Conservation (phyloP, 2,329 filamentous ascomycete species). For the Esteya vermicola region DNA sequence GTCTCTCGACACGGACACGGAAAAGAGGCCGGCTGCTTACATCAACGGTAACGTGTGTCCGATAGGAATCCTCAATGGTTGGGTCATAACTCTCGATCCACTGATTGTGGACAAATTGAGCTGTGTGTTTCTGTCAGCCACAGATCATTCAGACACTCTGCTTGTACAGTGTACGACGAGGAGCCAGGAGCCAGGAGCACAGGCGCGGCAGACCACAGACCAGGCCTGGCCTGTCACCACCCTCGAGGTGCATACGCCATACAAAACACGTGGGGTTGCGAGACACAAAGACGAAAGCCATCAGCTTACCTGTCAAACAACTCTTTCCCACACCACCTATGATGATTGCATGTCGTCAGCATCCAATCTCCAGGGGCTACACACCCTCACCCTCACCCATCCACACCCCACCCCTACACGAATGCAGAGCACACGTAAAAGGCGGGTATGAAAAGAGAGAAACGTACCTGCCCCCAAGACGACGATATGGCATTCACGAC, state of each 20-base stretch:
- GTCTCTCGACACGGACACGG: too few species aligned
- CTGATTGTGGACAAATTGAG: slow-evolving; percentile 87
- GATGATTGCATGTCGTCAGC: neutral
- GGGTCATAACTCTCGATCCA: slow-evolving; percentile 84
- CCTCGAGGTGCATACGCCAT: too few species aligned
- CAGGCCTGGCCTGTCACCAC: too few species aligned
- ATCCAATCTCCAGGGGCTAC: too few species aligned
- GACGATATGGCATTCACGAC: slow-evolving; percentile 70
- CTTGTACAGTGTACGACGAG: too few species aligned
- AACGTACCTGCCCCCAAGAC: slow-evolving; percentile 65
- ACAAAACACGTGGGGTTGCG: too few species aligned
- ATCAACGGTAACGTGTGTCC: slow-evolving; percentile 67
- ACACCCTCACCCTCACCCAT: too few species aligned
- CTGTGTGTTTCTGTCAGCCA: slow-evolving; percentile 27
- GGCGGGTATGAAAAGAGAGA: neutral
- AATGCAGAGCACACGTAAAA: neutral
- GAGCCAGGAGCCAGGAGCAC: too few species aligned
- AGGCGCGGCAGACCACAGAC: too few species aligned
- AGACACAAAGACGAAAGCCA: too few species aligned
- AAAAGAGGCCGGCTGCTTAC: slow-evolving; percentile 36
- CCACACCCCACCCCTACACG: too few species aligned
- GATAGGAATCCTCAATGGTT: slow-evolving; percentile 65
- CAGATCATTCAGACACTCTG: too few species aligned
- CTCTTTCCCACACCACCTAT: slow-evolving; percentile 83
- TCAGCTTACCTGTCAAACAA: slow-evolving; percentile 78